Evolutionary conservation across 306 rosid genomes (phyloP), one percentile per base, ranked within the genome.

Genomic region (Sicyos baderoa): DNA sequence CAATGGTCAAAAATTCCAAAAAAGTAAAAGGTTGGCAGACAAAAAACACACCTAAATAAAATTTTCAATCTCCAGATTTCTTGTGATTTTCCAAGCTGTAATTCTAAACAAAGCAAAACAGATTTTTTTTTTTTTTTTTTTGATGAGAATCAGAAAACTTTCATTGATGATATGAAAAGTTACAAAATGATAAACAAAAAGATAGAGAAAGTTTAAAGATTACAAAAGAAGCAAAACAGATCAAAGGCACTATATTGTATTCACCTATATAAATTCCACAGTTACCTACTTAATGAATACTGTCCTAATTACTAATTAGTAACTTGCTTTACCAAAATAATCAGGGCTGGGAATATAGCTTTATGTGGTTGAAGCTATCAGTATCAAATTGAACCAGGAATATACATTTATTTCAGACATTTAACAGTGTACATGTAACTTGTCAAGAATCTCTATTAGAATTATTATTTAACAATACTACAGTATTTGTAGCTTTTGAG

Each of bases 361-460:
- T 50, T 44, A 9, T 3, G 59, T 70, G 79, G 80, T 72, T 2
- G 75, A 79, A 69, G 74, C 57, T 68, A 76, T 52, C 77, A n/a
- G 40, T 35, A 81, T 75, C 70, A 71, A 73, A 73, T 60, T 72
- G 82, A 35, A 79, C 77, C 77, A 72, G 75, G 75, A 74, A 75
- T 67, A 74, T 80, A 73, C 81, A 71, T 75, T 87, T 90, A 85
- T 82, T 85, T 82, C 42, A 72, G 80, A 70, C 72, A 77, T 77
- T 75, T 77, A 81, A 82, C 71, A 85, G 90, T 89, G 86, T 92
- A 87, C 96, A 92, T 23, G 80, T 87, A 45, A 83, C 75, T 90
- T 83, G 87, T 66, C 80, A 71, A 60, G 69, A 79, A 76, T 84
- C 84, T 84, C 87, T 79, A 82, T 75, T 86, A 84, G 80, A 78